phyloP scores from a whole-genome alignment of 2,329 filamentous ascomycete genomes.

The Trichoderma guizhouense region DNA sequence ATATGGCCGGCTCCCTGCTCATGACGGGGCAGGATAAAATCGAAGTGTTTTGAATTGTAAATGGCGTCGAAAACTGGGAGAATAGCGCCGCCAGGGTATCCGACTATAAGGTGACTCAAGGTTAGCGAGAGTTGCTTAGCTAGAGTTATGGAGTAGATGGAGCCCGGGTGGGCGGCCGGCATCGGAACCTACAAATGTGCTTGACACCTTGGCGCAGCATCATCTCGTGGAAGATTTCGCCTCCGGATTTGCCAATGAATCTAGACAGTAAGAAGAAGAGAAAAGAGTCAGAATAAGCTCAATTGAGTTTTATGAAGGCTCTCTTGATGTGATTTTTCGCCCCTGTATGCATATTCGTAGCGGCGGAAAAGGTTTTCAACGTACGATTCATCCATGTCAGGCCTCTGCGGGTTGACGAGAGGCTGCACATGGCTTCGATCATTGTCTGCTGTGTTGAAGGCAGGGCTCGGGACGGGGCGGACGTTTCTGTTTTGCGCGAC shows the following conservation, averaged over 20 bases:
- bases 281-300: not conserved
- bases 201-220: constrained; percentile 72
- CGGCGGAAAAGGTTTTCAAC: constrained; percentile 31
- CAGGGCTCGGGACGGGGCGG: constrained; percentile 58
- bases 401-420: constrained; percentile 54
- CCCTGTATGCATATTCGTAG: not conserved
- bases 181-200: constrained; percentile 62
- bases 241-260: constrained; percentile 88
- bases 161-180: constrained; percentile 71
- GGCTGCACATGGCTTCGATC: constrained; percentile 61
- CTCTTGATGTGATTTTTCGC: not conserved
- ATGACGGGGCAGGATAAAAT: constrained; percentile 85
- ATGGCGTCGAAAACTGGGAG: constrained; percentile 98
- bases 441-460: constrained; percentile 49
- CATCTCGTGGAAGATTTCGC: constrained; percentile 97
- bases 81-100: constrained; percentile 93
- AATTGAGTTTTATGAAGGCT: constrained; percentile 19
- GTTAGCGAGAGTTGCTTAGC: constrained; percentile 75
- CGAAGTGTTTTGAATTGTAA: constrained; percentile 96
- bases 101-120: constrained; percentile 49
- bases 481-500: constrained; percentile 69
- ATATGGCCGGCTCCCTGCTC: constrained; percentile 98
- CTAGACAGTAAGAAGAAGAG: constrained; percentile 36
- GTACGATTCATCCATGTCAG: constrained; percentile 74
- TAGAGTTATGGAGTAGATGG: constrained; percentile 97